Evolutionary conservation across 108 stramenopile species (phyloP).

Genomic region (Mayamaea pseudoterrestris): DNA sequence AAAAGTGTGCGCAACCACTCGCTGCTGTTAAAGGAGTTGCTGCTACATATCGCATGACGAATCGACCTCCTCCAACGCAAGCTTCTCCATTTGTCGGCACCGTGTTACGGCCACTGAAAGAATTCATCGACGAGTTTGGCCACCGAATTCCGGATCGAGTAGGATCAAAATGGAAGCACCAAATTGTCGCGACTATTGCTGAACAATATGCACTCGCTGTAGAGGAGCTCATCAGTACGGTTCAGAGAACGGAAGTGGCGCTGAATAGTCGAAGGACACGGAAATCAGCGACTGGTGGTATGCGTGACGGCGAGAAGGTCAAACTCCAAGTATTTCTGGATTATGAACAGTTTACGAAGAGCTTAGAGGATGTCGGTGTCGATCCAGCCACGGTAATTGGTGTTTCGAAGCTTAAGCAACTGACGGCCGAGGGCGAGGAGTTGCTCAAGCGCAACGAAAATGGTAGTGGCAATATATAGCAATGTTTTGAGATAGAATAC

Average conservation of each 20-base stretch:
- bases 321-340: constrained; percentile 74
- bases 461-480: too few relatives aligned
- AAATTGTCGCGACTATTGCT: constrained; percentile 40
- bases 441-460: constrained; percentile 1
- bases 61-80: constrained; percentile 75
- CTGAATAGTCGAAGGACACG: constrained; percentile 37
- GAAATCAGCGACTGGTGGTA: constrained; percentile 47
- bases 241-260: constrained; percentile 74
- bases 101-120: constrained; percentile 66
- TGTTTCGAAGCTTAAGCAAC: constrained; percentile 34
- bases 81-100: constrained; percentile 71
- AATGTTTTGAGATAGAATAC: too few relatives aligned
- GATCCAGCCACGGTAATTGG: constrained; percentile 45
- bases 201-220: constrained; percentile 58
- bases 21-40: constrained; percentile 86
- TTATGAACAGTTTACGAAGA: constrained; percentile 33
- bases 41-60: constrained; percentile 85
- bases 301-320: constrained; percentile 87
- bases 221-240: constrained; percentile 70
- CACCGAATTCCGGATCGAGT: constrained; percentile 63
- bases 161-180: constrained; percentile 53
- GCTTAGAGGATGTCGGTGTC: constrained; percentile 44
- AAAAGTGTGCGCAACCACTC: constrained; percentile 59
- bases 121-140: constrained; percentile 46
- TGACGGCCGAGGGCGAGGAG: constrained; percentile 47